Conservation (phyloP, 495 filamentous ascomycete genomes). For the Xylaria sp. region DNA sequence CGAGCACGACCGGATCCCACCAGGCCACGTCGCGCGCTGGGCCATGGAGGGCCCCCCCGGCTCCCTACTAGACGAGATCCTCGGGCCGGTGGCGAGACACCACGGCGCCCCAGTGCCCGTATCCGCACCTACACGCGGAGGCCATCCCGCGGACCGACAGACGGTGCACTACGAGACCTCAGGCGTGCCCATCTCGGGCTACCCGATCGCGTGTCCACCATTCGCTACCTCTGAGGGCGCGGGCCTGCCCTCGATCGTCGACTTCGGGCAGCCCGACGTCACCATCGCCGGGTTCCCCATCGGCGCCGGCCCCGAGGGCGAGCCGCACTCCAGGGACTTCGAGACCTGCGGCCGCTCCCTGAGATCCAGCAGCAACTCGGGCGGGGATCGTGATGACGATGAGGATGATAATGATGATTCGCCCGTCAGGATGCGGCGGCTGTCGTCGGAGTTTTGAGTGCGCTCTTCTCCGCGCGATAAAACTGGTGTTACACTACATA, state of each 20-base stretch:
- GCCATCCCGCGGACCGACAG: constrained; percentile 33
- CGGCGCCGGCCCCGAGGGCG: constrained; percentile 51
- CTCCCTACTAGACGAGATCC: constrained; percentile 5
- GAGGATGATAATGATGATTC: neutral
- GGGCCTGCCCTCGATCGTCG: constrained; percentile 11
- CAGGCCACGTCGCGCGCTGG: constrained; percentile 29
- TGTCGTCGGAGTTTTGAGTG: constrained; percentile 21
- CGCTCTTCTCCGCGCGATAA: too few relatives aligned
- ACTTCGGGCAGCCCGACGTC: constrained; percentile 16
- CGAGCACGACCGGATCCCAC: neutral
- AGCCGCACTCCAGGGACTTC: constrained; percentile 36
- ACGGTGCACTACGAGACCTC: constrained; percentile 6
- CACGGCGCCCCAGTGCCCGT: neutral
- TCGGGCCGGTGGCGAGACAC: neutral
- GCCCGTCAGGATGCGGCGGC: neutral
- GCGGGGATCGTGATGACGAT: too few relatives aligned
- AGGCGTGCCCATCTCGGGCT: constrained; percentile 16
- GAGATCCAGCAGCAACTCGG: constrained; percentile 5
- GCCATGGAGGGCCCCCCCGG: constrained; percentile 16
- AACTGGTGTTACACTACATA: too few relatives aligned
- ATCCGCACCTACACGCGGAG: too few relatives aligned
- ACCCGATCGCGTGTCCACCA: constrained; percentile 1
- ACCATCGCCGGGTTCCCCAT: constrained; percentile 46
- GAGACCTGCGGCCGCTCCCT: constrained; percentile 37
- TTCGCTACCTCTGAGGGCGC: too few relatives aligned